Base-by-base conservation (phyloP, 106 monocot genomes). In the Dendrobium chrysotoxum region DNA sequence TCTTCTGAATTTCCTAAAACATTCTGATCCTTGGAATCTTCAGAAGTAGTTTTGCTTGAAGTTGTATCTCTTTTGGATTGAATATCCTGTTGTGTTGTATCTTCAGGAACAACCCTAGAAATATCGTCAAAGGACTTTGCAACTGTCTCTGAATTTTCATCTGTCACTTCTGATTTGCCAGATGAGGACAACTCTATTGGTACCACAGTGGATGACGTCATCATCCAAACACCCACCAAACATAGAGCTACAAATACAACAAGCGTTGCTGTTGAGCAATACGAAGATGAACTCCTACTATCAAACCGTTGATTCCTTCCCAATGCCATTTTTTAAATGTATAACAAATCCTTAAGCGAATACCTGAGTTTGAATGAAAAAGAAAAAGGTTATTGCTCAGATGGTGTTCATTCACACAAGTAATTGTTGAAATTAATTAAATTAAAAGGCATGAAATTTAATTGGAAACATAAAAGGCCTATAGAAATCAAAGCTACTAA, bases 161-260 rank as follows among this genome's bases (percentile, higher is more conserved):
- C 79, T 38, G 76, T 88, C 30, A 65, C 46, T 68, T 87, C 87
- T 25, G 87, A 66, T 57, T 84, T 88, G 46, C 78, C 45, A 75
- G 78, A 72, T 75, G 86, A 80, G 13, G 91, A 83, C 75, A 88
- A 71, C 16, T 90, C 80, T 17, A 85, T 79, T 10, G 96, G 86
- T 53, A 89, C 79, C 39, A 90, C 84, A 6, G 84, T 78, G 17
- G 92, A 88, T 42, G 94, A 97, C n/a, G 94, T 92, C 90, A 94
- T 90, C 89, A 92, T 91, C 96, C 96, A 97, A 28, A 91, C 86
- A 26, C 90, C 94, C 40, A 93, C 89, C 83, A 97, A 80, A 76
- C 94, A 90, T 57, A 94, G 89, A 40, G 90, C 96, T 26, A 97
- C 89, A 79, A 97, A 89, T 21, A 92, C 89, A 6, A 86, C 87